phyloP scores from a whole-genome alignment of 768 basidiomycete species.

The Hydnomerulius pinastri region DNA sequence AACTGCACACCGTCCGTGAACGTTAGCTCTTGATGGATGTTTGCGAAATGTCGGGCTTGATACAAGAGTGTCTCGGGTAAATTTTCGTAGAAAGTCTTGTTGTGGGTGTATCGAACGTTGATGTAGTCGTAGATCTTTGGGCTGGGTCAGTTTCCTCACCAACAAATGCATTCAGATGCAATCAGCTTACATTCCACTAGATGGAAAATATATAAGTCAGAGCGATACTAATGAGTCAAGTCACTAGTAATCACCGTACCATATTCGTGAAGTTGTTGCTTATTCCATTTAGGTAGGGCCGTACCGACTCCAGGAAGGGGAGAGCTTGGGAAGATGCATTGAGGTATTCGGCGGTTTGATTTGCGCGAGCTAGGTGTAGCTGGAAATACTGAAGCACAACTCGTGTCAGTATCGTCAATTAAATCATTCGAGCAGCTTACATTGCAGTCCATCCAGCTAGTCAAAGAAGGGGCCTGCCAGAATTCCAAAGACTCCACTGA shows the following conservation, averaged over 20 bases:
- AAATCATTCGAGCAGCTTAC: conserved; percentile 21
- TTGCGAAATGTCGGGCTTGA: conserved; percentile 66
- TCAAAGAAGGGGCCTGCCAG: conserved; percentile 55
- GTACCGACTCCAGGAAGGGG: conserved; percentile 59
- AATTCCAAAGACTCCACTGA: conserved; percentile 47
- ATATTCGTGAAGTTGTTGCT: conserved; percentile 61
- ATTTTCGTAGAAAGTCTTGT: conserved; percentile 70
- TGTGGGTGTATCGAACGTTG: conserved; percentile 70
- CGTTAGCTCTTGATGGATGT: conserved; percentile 71
- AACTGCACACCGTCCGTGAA: conserved; percentile 52
- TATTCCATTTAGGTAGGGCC: conserved; percentile 64
- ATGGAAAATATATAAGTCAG: conserved; percentile 11
- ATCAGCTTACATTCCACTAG: conserved; percentile 65
- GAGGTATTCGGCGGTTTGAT: conserved; percentile 62
- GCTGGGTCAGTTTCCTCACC: background rate
- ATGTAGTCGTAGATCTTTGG: conserved; percentile 69
- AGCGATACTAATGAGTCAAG: background rate
- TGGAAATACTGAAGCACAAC: background rate
- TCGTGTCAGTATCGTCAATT: background rate
- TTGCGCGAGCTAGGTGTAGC: conserved; percentile 34
- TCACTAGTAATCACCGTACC: conserved; percentile 43
- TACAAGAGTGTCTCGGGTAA: conserved; percentile 70
- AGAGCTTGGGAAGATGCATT: conserved; percentile 50
- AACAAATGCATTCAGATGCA: background rate
- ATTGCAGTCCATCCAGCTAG: conserved; percentile 66